Percentiles rank a stretch among this genome's conserved stretches.
These are phyloP conservation scores for Prosopis cineraria DNA, from an alignment of 306 rosid genomes.

Conservation along the genomic window DNA sequence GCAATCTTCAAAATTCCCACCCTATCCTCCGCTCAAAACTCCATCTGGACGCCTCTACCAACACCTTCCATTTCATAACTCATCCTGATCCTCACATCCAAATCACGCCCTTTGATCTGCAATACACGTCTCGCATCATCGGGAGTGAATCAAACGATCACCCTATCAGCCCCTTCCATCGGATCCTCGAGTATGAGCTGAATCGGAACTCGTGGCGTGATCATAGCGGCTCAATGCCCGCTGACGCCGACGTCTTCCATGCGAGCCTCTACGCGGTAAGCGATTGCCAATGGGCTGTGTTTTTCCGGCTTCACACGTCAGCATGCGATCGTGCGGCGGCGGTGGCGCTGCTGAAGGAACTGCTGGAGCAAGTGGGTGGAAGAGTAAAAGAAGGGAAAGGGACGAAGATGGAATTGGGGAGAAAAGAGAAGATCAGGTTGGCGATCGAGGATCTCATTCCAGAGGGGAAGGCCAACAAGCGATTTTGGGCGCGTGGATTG, in stretches of 20 bases:
- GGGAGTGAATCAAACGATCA: slow-evolving; percentile 14
- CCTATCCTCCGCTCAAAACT: slow-evolving; percentile 84
- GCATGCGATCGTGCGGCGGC: slow-evolving; percentile 75
- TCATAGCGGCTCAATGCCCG: slow-evolving; percentile 1
- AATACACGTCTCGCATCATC: slow-evolving; percentile 56
- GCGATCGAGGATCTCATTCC: slow-evolving; percentile 82
- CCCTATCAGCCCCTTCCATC: slow-evolving; percentile 50
- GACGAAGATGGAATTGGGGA: slow-evolving; percentile 37
- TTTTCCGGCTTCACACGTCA: slow-evolving; percentile 74
- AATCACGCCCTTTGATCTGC: slow-evolving; percentile 62
- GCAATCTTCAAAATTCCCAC: slow-evolving; percentile 62
- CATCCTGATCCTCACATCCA: slow-evolving; percentile 49
- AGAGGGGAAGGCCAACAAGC: slow-evolving; percentile 54
- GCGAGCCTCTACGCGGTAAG: slow-evolving; percentile 51
- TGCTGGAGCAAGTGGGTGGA: slow-evolving; percentile 35
- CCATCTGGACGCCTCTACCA: slow-evolving; percentile 46
- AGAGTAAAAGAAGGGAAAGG: slow-evolving; percentile 1
- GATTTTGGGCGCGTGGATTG: slow-evolving; percentile 92
- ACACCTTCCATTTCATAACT: slow-evolving; percentile 51
- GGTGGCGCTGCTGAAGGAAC: slow-evolving; percentile 56
- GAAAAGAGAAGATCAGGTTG: slow-evolving; percentile 38
- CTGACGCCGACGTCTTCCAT: slow-evolving; percentile 48
- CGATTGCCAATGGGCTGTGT: slow-evolving; percentile 49
- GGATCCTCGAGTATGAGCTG: slow-evolving; percentile 71
- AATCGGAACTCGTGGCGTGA: slow-evolving; percentile 61